Base-by-base conservation (phyloP, 257 asterid genomes). In the Capsicum rhomboideum region DNA sequence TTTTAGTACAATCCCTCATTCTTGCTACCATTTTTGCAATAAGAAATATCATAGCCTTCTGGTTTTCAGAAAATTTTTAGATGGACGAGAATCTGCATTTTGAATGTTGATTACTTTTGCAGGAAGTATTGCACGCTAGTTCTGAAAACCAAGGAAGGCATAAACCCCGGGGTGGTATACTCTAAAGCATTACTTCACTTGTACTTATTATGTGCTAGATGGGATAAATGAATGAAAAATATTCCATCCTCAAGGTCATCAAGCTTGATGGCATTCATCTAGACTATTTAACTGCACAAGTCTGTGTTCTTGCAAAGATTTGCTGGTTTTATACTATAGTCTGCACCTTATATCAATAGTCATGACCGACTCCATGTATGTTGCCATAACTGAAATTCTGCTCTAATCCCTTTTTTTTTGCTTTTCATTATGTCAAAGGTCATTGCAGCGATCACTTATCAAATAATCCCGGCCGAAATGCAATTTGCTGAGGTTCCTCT, bases 401-500 rank as follows among this genome's bases (percentile, higher is more conserved):
- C 61, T 49, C 81, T 75, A 75, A 49, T 14, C 80, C 6, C 1
- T 74, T 13, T 14, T 37, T 26, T 16, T 14, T 23, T 75, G 34
- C 23, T 23, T 75, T 23, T 23, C 58, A 23, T 75, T 71, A 80
- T 74, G 78, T 18, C 67, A 84, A 6, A 66, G 99, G 98, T 92
- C 56, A 85, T 96, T 85, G 95, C 96, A n/a, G 98, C 98, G 72
- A 90, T 93, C 87, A 94, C 96, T 80, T 94, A 93, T 88, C 99
- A 93, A 86, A 91, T 96, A 85, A 83, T 96, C 63, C 93, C 98
- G 11, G 92, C 96, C 81, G 99, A 96, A 82, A 91, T 96, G 79
- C 99, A 90, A 82, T 90, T 85, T 92, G 95, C 99, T 78, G 99
- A 96, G 91, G 86, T 96, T 91, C 99, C 99, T 85, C 93, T 96